Evolutionary conservation across 2,329 filamentous ascomycete species (phyloP).

Genomic region (Cercospora sesami): DNA sequence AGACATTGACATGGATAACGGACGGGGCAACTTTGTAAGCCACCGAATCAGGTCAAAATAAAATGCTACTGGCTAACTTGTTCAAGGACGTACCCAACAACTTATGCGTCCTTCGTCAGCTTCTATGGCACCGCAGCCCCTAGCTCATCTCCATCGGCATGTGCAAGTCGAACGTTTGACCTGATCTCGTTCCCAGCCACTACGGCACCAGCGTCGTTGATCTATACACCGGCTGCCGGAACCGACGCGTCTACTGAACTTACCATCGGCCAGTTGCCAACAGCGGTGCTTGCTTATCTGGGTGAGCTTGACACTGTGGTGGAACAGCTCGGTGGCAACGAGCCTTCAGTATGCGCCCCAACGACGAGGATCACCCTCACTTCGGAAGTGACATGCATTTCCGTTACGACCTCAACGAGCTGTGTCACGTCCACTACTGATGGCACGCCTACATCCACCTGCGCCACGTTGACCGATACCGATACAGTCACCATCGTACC

Average conservation of each 20-base stretch:
- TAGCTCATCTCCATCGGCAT: not conserved
- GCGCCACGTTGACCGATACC: not conserved
- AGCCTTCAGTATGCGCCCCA: not conserved
- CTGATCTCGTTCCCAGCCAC: not conserved
- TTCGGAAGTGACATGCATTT: not conserved
- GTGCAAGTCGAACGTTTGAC: not conserved
- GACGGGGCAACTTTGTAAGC: not conserved
- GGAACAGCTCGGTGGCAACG: not conserved
- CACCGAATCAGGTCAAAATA: not conserved
- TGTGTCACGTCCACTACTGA: not conserved
- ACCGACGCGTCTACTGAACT: not conserved
- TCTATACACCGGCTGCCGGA: not conserved
- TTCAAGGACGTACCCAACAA: not conserved
- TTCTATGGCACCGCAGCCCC: not conserved
- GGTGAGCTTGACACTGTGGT: not conserved
- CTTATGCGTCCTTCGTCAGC: constrained; percentile 3
- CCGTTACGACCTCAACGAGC: not conserved
- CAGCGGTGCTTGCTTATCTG: not conserved
- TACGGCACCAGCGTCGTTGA: not conserved
- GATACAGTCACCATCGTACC: not conserved
- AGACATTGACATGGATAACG: not conserved
- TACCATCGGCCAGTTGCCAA: not conserved
- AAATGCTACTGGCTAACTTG: not conserved
- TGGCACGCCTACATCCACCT: not conserved
- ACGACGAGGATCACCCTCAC: not conserved